Base-by-base conservation (phyloP, 768 basidiomycete genomes). In the Calvatia gigantea region DNA sequence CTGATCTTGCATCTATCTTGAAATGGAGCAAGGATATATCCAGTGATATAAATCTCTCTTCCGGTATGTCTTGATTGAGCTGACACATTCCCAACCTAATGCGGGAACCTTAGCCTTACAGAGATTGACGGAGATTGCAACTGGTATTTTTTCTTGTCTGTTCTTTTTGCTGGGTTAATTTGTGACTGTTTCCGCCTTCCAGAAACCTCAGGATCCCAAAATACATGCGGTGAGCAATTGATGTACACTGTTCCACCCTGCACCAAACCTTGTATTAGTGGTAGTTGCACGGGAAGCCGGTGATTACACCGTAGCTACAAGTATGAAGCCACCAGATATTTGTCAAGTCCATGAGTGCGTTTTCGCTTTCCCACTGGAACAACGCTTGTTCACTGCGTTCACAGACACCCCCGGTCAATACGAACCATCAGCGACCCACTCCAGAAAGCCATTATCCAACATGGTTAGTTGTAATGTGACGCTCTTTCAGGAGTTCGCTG, bases 21-120 rank as follows among this genome's bases (percentile, higher is more conserved):
- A 85, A 83, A 61, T 87, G 85, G 82, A 87, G 84, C 61, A 85
- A 86, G 65, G 83, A 86, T 51, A 87, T 90, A 12, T 86, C 86
- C 0, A 82, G 84, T 33, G 85, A 87, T 65, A 86, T 88, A 38
- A 86, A 87, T 59, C 68, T 88, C 19, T 80, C 80, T 37, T 84
- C 85, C 51, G 82, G 84, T 80, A 60, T 33, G 65, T 60, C 29
- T 28, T 43, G 56, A 14, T 60, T 28, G 31, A 21, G 8, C 11
- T 33, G n/a, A 21, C 17, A 15, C 12, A 31, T 27, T 19, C 28
- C n/a, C 29, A 15, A 17, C 43, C 8, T 52, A 32, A 38, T 12
- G 8, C 42, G 29, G 17, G 1, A 35, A 33, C 28, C 19, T 58
- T 46, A 80, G 86, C 86, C 8, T 70, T 89, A 25, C 84, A 85